These are phyloP conservation scores for Sphaerostilbella broomeana DNA, from an alignment of 2,329 filamentous ascomycete species.

Conservation along the genomic window DNA sequence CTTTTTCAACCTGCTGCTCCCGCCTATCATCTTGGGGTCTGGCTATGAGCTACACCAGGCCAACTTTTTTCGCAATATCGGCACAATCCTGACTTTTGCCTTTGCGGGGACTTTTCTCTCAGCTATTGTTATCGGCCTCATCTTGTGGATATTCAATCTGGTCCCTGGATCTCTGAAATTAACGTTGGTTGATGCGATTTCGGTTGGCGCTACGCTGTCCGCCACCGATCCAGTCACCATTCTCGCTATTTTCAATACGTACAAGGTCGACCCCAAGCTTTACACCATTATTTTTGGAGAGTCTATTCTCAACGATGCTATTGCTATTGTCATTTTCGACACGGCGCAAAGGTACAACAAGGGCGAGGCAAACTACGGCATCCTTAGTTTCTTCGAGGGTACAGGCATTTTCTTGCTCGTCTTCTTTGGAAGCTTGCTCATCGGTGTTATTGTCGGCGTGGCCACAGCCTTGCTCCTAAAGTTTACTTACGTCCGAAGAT, in stretches of 20 bases:
- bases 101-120: constrained; percentile 97
- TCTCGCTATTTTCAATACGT: constrained; percentile 96
- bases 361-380: constrained; percentile 64
- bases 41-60: constrained; percentile 97
- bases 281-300: constrained; percentile 99
- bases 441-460: constrained; percentile 83
- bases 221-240: constrained; percentile 98
- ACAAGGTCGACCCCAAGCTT: constrained; percentile 97
- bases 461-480: constrained; percentile 83
- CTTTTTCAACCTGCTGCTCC: constrained; percentile 98
- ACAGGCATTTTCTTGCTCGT: constrained; percentile 91
- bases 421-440: constrained; percentile 89
- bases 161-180: constrained; percentile 80
- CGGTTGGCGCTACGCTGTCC: constrained; percentile 90
- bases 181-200: constrained; percentile 91
- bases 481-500: constrained; percentile 85
- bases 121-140: constrained; percentile 83
- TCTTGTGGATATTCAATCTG: constrained; percentile 82
- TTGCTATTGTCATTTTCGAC: constrained; percentile 97
- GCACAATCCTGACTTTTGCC: constrained; percentile 93
- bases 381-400: constrained; percentile 82
- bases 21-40: constrained; percentile 93
- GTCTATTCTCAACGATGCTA: constrained; percentile 95
- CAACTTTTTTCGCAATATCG: constrained; percentile 98
- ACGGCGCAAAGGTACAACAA: constrained; percentile 89